Conservation (phyloP, 2,329 filamentous ascomycete species). For the Pseudonectria buxi region DNA sequence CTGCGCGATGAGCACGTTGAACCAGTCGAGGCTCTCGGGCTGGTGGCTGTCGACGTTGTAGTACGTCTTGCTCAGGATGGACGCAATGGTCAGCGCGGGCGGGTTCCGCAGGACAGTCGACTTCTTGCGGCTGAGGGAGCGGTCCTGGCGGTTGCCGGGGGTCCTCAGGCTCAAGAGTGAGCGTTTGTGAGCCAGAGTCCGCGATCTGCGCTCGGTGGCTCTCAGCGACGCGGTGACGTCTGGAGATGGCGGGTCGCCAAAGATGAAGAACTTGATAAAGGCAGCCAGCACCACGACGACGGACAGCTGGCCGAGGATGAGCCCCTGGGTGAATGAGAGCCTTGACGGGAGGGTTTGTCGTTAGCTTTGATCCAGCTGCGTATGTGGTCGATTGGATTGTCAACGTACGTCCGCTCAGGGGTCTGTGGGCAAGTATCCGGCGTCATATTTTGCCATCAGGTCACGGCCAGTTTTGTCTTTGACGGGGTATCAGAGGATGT, state of each 20-base stretch:
- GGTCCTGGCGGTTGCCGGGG: slow-evolving; percentile 32
- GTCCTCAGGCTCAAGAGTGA: slow-evolving; percentile 60
- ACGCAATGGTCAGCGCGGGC: slow-evolving; percentile 78
- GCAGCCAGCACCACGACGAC: slow-evolving; percentile 85
- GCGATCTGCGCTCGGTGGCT: slow-evolving; percentile 65
- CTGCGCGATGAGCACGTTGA: slow-evolving; percentile 94
- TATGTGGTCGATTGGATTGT: slow-evolving; percentile 1
- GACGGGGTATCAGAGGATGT: too few relatives aligned
- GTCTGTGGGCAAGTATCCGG: slow-evolving; percentile 35
- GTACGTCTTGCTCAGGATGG: slow-evolving; percentile 93
- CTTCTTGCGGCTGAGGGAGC: slow-evolving; percentile 54
- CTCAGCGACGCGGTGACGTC: slow-evolving; percentile 72
- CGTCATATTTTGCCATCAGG: slow-evolving; percentile 25
- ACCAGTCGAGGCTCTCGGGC: slow-evolving; percentile 96
- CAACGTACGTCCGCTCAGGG: slow-evolving; percentile 41
- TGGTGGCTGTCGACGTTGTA: slow-evolving; percentile 95
- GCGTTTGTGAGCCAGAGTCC: slow-evolving; percentile 69
- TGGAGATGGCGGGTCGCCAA: slow-evolving; percentile 82
- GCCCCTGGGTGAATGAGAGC: slow-evolving; percentile 86
- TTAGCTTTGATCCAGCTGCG: slow-evolving; percentile 3
- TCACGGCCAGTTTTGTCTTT: not conserved
- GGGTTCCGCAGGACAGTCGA: slow-evolving; percentile 68
- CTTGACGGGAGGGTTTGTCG: slow-evolving; percentile 34
- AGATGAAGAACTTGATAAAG: slow-evolving; percentile 99
- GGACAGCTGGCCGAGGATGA: slow-evolving; percentile 87